Base-by-base conservation (phyloP, 768 basidiomycete genomes). In the Chalciporus piperatus region DNA sequence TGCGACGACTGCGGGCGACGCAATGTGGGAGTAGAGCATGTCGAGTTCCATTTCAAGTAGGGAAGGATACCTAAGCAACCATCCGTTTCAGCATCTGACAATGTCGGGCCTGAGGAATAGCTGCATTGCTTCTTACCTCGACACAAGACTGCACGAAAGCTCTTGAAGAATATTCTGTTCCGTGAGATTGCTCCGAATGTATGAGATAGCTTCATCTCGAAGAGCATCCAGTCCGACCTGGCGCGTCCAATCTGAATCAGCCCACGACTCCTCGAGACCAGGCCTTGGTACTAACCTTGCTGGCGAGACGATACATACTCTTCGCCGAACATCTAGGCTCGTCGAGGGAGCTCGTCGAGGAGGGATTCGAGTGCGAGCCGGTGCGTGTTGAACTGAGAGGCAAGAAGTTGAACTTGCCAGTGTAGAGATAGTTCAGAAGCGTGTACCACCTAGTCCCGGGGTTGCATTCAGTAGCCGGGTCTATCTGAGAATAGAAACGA, bases 241-340 rank as follows among this genome's bases (percentile, higher is more conserved):
- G 16, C 17, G 9, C 22, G 9, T 1, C n/a, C 14, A 11, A 12
- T 40, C 17, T 35, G 37, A 11, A 12, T 40, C 17, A 39, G 37
- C 3, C 41, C 1, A 17, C 16, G 7, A 20, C 19, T 9, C 17
- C 33, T 8, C 16, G 20, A 8, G 6, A 3, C 10, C 8, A 22
- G 13, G 6, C 16, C 8, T 33, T 3, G n/a, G 13, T 3, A 38
- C 55, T 16, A 11, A 72, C 75, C 65, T 75, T 74, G 25, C 59
- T 57, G 5, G 75, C 74, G 11, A 76, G 59, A 13, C 72, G 69
- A 51, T 74, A 76, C 70, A 76, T 76, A 0, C 74, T 76, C 47
- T 76, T 76, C 0, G 74, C 71, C 4, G 74, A 76, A 41, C 74
- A 75, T 16, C 30, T 44, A 6, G 55, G 50, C 6, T 38, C 41